Conservation (phyloP, 2,329 filamentous ascomycete genomes). For the Fusarium redolens region DNA sequence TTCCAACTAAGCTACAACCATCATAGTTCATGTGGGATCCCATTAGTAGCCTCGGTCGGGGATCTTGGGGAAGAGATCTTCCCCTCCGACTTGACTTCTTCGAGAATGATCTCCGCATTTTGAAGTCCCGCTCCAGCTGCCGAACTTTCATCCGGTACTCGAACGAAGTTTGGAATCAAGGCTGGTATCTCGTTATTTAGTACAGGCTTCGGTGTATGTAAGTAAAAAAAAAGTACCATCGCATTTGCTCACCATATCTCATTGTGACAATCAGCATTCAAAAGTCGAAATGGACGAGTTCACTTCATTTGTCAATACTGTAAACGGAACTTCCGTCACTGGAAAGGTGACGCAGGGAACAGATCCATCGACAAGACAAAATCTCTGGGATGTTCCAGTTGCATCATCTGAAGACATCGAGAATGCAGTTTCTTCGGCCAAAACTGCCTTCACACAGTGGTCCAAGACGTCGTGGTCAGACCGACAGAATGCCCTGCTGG, state of each 20-base stretch:
- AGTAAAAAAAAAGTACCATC: neutral
- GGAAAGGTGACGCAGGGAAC: neutral
- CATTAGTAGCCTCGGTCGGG: neutral
- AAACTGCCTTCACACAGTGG: neutral
- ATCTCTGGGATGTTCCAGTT: slow-evolving; percentile 9
- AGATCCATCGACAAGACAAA: slow-evolving; percentile 1
- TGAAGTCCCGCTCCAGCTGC: neutral
- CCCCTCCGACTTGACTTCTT: neutral
- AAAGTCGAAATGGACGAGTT: neutral
- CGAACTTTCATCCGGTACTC: neutral
- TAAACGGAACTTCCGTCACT: neutral
- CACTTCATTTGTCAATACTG: neutral
- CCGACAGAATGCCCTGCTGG: neutral
- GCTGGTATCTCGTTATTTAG: neutral
- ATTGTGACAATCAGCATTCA: neutral
- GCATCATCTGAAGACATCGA: neutral
- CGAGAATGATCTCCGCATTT: neutral
- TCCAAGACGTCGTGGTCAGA: neutral
- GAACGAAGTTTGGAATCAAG: neutral
- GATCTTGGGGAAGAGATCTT: neutral
- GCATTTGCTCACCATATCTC: no score
- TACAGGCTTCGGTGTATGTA: rapidly evolving
- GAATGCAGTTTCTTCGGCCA: neutral
- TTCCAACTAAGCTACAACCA: neutral
- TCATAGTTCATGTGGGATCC: neutral